Evolutionary conservation across 2,329 filamentous ascomycete genomes (phyloP).

Genomic region (Elsinoe perseae): DNA sequence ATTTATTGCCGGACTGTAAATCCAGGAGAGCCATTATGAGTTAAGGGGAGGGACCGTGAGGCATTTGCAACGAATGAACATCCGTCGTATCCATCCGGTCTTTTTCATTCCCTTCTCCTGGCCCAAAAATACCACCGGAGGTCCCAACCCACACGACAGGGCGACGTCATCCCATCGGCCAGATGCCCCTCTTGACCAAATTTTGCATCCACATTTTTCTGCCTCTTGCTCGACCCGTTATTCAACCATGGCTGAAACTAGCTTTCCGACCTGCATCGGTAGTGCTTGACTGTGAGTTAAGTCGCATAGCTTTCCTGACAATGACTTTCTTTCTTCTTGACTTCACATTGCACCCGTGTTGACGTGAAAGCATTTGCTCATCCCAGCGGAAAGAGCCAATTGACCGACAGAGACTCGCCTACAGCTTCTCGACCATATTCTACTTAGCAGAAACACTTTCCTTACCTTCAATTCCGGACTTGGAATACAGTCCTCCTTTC

Average conservation of each 20-base stretch:
- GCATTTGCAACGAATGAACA: background rate
- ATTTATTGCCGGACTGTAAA: background rate
- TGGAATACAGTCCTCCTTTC: background rate
- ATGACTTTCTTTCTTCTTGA: conserved; percentile 1
- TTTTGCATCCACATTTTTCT: conserved; percentile 17
- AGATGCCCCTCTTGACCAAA: conserved; percentile 2
- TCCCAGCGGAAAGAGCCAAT: conserved; percentile 2
- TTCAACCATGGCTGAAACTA: conserved; percentile 12
- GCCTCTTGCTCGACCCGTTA: conserved; percentile 13
- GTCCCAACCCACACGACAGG: conserved; percentile 1
- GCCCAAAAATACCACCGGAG: background rate
- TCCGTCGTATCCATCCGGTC: background rate
- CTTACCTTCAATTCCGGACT: conserved; percentile 1
- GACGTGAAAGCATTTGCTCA: background rate
- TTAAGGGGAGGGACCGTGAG: background rate
- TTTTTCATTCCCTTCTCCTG: background rate
- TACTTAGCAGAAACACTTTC: background rate
- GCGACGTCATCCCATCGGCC: conserved; percentile 5
- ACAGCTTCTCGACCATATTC: background rate
- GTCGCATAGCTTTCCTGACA: background rate
- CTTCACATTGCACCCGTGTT: background rate
- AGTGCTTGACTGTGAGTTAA: conserved; percentile 5
- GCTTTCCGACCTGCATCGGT: conserved; percentile 10
- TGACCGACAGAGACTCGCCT: background rate
- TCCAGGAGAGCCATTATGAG: background rate